Conservation (phyloP, 192 early-diverging fungal species). For the Coemansia brasiliensis region DNA sequence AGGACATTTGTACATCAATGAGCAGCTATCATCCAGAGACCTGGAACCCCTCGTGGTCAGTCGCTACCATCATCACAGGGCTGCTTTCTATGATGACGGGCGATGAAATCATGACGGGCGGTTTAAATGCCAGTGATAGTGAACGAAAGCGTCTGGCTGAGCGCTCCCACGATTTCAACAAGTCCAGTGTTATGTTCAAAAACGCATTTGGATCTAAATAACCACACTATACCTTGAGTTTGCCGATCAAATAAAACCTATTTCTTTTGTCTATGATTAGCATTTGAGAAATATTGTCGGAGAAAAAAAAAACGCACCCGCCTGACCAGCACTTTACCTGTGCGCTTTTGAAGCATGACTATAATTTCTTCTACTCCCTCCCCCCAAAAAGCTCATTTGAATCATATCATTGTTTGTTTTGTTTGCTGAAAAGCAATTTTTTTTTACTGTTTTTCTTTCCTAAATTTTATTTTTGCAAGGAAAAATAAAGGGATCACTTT, state of each 20-base stretch:
- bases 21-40: slow-evolving; percentile 92
- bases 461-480: not conserved
- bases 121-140: slow-evolving; percentile 67
- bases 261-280: too few relatives aligned
- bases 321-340: too few relatives aligned
- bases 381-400: not conserved
- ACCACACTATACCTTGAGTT: not conserved
- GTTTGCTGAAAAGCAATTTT: slow-evolving; percentile 2
- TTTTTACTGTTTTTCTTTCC: slow-evolving; percentile 9
- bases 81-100: slow-evolving; percentile 90
- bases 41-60: slow-evolving; percentile 97
- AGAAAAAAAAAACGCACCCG: not conserved
- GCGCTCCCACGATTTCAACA: slow-evolving; percentile 46
- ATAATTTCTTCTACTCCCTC: too few relatives aligned
- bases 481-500: not conserved
- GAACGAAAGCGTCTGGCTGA: slow-evolving; percentile 65
- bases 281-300: too few relatives aligned
- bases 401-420: slow-evolving; percentile 4
- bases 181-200: slow-evolving; percentile 16
- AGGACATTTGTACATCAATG: slow-evolving; percentile 93
- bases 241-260: not conserved
- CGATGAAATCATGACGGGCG: slow-evolving; percentile 79
- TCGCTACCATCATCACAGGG: slow-evolving; percentile 85
- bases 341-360: too few relatives aligned
- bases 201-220: slow-evolving; percentile 24